phyloP scores from a whole-genome alignment of 768 basidiomycete species.

The Collybiopsis confluens region DNA sequence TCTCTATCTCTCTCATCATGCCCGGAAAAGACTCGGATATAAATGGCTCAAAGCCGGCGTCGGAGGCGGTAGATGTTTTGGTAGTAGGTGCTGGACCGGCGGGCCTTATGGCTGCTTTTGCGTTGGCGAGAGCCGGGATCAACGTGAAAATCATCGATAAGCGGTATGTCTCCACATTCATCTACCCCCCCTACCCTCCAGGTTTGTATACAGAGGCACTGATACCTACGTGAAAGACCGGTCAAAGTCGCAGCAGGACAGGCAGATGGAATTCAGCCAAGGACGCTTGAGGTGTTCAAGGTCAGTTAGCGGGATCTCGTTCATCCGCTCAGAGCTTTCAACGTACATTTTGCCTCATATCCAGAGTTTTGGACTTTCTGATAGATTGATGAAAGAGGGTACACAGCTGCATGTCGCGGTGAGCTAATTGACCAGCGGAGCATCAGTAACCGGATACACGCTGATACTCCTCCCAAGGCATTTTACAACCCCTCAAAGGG shows the following conservation, averaged over 20 bases:
- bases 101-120: conserved; percentile 69
- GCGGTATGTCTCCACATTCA: conserved; percentile 37
- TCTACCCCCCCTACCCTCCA: too few species aligned
- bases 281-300: conserved; percentile 53
- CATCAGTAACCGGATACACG: too few species aligned
- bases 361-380: conserved; percentile 76
- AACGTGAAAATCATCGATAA: conserved; percentile 59
- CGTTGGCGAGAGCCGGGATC: conserved; percentile 51
- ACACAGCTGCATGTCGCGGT: conserved; percentile 71
- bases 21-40: too few species aligned
- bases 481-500: conserved; percentile 66
- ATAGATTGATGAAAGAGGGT: conserved; percentile 57
- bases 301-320: conserved; percentile 27
- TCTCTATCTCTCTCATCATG: too few species aligned
- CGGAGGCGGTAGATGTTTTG: conserved; percentile 1
- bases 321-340: neutral
- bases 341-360: neutral
- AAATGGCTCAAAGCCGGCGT: too few species aligned
- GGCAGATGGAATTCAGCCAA: conserved; percentile 57
- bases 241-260: conserved; percentile 48
- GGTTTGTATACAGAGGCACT: neutral
- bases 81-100: conserved; percentile 22
- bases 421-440: too few species aligned
- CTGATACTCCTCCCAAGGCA: conserved; percentile 37
- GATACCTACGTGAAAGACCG: too few species aligned